Percentiles rank a stretch among this genome's conserved stretches.
These are phyloP conservation scores for Trichoderma brevicompactum DNA, from an alignment of 2,329 filamentous ascomycete genomes.

Conservation along the genomic window DNA sequence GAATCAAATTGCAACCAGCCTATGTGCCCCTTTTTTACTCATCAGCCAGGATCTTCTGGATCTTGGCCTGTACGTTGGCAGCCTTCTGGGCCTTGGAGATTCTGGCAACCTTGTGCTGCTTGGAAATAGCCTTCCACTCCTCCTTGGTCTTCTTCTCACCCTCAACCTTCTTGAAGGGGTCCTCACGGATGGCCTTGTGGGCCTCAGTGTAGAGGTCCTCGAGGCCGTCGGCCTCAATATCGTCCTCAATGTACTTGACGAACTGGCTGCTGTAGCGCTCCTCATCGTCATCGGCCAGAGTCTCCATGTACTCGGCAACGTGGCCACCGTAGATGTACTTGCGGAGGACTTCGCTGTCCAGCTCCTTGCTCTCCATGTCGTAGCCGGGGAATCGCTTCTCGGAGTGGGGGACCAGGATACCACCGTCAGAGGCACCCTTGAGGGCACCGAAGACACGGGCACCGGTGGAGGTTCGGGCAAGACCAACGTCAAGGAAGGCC, in stretches of 20 bases:
- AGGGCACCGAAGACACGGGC: constrained; percentile 98
- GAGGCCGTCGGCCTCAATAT: constrained; percentile 92
- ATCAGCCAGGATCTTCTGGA: constrained; percentile 73
- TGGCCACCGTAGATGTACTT: constrained; percentile 99
- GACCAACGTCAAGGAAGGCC: constrained; percentile 97
- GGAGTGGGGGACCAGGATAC: constrained; percentile 95
- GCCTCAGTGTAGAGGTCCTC: constrained; percentile 97
- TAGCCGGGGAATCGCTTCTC: constrained; percentile 99
- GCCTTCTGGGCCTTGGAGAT: constrained; percentile 82
- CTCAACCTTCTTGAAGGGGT: constrained; percentile 94
- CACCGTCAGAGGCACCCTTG: constrained; percentile 99
- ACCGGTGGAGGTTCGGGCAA: constrained; percentile 95
- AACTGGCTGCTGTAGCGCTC: constrained; percentile 99
- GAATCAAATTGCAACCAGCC: constrained; percentile 34
- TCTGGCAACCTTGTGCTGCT: constrained; percentile 83
- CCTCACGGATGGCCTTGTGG: constrained; percentile 94
- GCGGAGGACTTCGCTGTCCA: constrained; percentile 94
- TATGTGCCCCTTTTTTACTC: constrained; percentile 42
- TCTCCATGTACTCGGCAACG: constrained; percentile 99
- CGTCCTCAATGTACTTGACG: constrained; percentile 95
- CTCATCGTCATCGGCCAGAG: constrained; percentile 98
- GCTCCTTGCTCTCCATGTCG: constrained; percentile 97
- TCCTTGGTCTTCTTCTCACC: constrained; percentile 92
- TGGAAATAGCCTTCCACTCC: constrained; percentile 92
- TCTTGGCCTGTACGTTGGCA: constrained; percentile 85